Base-by-base conservation (phyloP, 371 early-diverging fungal genomes). In the Mortierella sp. region DNA sequence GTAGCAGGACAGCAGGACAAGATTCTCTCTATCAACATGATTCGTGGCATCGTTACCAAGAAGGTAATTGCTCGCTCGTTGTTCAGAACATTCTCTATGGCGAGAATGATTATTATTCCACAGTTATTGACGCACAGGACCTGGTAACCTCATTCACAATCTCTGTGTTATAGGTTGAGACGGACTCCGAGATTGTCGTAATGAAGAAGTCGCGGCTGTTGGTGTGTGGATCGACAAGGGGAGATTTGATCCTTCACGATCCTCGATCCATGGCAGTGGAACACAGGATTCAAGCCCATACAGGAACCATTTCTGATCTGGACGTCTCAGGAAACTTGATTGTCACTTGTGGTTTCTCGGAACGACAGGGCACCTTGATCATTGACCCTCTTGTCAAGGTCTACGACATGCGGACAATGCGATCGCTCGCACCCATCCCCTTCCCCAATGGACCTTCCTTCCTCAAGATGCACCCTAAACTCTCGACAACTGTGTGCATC, bases 341-440 rank as follows among this genome's bases (percentile, higher is more conserved):
- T 67, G 82, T 95, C 13, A 96, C 95, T 0, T 95, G 96, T 86
- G 97, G 97, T 13, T 96, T 93, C 83, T 95, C 96, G 9, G 90
- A 90, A 78, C 79, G 94, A 71, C 91, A 92, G 81, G 92, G 93
- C 9, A 89, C 90, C 0, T 79, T 93, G 43, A 89, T 93, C 54
- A 91, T 93, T 82, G 97, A 96, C 87, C 95, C 95, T 16, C 77
- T 94, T 46, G 95, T 98, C 50, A 95, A 95, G 87, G 90, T 98
- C 16, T 98, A 93, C 76, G 98, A 98, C 79, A 90, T 96, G 37
- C 90, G 97, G 48, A 95, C 94, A 75, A 89, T 94, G 81, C 90
- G 92, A 48, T 91, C 94, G 4, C 81, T 96, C 21, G 92, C 93
- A 5, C 95, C 95, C 3, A 92, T 96, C 34, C 92, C 96, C 1